These are phyloP conservation scores for Eucalyptus regnans DNA, from an alignment of 345 rosid genomes.

Conservation along the genomic window DNA sequence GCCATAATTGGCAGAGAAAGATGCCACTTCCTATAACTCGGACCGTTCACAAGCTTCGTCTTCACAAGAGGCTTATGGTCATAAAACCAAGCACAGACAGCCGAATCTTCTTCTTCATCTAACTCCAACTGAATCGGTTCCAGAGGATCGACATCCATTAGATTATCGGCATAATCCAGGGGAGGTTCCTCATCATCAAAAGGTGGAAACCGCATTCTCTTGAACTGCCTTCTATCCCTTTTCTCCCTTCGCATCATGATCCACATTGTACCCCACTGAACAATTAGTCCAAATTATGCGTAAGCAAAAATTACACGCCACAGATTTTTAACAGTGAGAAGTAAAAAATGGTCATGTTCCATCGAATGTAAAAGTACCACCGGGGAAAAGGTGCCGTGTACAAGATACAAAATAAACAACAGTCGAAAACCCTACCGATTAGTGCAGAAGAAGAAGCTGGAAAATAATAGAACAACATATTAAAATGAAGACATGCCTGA, in stretches of 20 bases:
- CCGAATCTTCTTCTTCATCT: constrained; percentile 99
- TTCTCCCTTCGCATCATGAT: constrained; percentile 99
- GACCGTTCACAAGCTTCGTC: constrained; percentile 96
- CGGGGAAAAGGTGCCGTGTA: not conserved
- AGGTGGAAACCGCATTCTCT: constrained; percentile 99
- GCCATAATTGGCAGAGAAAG: constrained; percentile 99
- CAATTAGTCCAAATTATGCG: not conserved
- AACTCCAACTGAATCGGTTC: constrained; percentile 93
- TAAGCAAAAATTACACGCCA: not conserved
- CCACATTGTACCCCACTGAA: constrained; percentile 99
- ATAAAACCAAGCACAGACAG: constrained; percentile 95
- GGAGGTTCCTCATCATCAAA: constrained; percentile 99
- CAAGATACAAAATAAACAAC: not conserved
- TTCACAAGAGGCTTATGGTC: constrained; percentile 98
- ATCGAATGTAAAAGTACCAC: not conserved
- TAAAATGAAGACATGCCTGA: constrained; percentile 38
- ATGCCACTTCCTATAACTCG: constrained; percentile 99
- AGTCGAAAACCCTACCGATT: not conserved
- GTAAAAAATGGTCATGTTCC: not conserved
- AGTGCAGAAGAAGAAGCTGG: not conserved
- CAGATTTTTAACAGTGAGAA: not conserved
- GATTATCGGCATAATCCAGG: constrained; percentile 93
- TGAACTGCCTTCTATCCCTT: constrained; percentile 97
- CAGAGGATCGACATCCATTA: constrained; percentile 93
- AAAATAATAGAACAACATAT: not conserved